Evolutionary conservation across 805 yeast species (phyloP).

Genomic region (Starmerella bacillaris): DNA sequence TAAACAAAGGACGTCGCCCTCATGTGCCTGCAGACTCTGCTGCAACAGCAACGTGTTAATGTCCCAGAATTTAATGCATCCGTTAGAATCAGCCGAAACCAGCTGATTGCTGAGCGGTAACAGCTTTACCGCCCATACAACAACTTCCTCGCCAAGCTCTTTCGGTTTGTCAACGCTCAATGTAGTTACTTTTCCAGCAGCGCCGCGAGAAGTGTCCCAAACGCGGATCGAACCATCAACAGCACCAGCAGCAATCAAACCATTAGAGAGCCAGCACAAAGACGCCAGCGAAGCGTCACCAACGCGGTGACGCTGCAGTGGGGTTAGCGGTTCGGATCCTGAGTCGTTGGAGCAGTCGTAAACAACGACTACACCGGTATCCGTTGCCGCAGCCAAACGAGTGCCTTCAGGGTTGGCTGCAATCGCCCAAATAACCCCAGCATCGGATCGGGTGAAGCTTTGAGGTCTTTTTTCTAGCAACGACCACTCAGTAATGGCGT

Average conservation of each 20-base stretch:
- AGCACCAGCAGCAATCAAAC: conserved; percentile 72
- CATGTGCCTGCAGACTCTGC: conserved; percentile 71
- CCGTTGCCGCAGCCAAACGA: conserved; percentile 78
- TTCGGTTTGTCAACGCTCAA: too few relatives aligned
- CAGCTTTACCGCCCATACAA: conserved; percentile 72
- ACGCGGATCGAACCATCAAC: conserved; percentile 82
- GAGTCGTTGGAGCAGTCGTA: conserved; percentile 76
- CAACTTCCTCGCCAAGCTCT: conserved; percentile 38
- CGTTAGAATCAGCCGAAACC: conserved; percentile 95
- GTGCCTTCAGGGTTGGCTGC: conserved; percentile 43
- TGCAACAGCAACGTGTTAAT: conserved; percentile 51
- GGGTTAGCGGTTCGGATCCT: conserved; percentile 71
- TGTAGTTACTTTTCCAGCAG: conserved; percentile 27
- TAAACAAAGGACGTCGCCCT: conserved; percentile 74
- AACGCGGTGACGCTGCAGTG: conserved; percentile 56
- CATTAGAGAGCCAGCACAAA: conserved; percentile 54
- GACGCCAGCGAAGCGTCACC: conserved; percentile 56
- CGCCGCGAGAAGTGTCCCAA: conserved; percentile 54
- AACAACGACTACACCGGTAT: conserved; percentile 76
- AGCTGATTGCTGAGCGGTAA: conserved; percentile 48
- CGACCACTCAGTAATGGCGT: conserved; percentile 85
- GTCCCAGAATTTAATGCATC: conserved; percentile 87
- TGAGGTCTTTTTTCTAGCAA: conserved; percentile 52
- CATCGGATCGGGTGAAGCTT: conserved; percentile 68
- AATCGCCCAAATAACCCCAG: conserved; percentile 86